Base-by-base conservation (phyloP, 148 eudicot species). In the Camellia lanceoleosa region DNA sequence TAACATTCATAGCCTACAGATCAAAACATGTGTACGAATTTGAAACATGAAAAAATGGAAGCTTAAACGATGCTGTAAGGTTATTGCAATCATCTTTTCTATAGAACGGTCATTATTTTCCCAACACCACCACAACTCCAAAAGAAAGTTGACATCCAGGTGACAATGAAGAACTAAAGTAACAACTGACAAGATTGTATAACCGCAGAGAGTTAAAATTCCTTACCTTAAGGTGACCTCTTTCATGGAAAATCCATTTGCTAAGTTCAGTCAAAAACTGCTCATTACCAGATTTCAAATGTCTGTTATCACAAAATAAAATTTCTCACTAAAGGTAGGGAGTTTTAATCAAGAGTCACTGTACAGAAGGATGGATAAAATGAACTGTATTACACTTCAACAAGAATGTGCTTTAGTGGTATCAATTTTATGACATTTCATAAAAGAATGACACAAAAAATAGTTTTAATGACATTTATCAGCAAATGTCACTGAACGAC, bases 161-260 rank as follows among this genome's bases (percentile, higher is more conserved):
- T 8, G 52, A 70, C 30, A n/a, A 19, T 70, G 19, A n/a, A n/a
- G 56, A 9, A 46, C 68, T 47, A 19, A 4, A 70, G 19, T 30
- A 1, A 30, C 38, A 19, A 46, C 14, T n/a, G 46, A 23, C 14
- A 72, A 52, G 42, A n/a, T 14, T 43, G n/a, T 56, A 76, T 54
- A 54, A 64, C 54, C 38, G 58, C 61, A 54, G 56, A 7, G 13
- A 41, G 42, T 54, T 54, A 61, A 14, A 7, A 43, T 49, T 18
- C 16, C 76, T 49, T 77, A 92, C 97, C 97, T 92, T 94, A 15
- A 94, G 87, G 82, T 94, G 98, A 86, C 98, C 98, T 79, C 98
- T 91, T 85, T 92, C 98, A 68, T 94, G 98, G 88, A 94, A 92
- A 62, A 94, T 83, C 98, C 98, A 94, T 90, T 92, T 92, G 86